Percentiles rank a stretch among this genome's conserved stretches.
phyloP scores from a whole-genome alignment of 495 filamentous ascomycete species.

The Pyrenopolyporus hunteri region DNA sequence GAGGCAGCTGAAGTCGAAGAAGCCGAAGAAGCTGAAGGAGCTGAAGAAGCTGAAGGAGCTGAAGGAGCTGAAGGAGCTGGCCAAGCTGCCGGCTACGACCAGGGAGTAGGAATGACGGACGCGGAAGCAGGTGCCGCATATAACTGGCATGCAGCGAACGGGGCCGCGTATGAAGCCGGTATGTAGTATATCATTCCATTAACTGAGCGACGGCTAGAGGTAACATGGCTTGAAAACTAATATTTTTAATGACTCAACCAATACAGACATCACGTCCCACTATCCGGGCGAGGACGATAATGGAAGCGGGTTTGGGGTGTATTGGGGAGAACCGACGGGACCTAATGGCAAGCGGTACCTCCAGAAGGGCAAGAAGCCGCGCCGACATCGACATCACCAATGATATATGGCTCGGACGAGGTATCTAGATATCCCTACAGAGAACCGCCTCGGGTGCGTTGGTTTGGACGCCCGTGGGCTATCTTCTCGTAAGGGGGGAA shows the following conservation, averaged over 20 bases:
- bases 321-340: neutral
- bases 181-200: too few species aligned
- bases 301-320: neutral
- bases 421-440: too few species aligned
- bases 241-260: neutral
- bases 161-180: neutral
- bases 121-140: neutral
- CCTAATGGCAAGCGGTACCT: neutral
- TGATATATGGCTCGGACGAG: too few species aligned
- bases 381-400: too few species aligned
- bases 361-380: neutral
- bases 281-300: too few species aligned
- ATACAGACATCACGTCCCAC: too few species aligned
- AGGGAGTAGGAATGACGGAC: neutral
- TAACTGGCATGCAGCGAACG: neutral
- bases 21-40: neutral
- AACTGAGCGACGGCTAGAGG: too few species aligned
- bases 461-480: too few species aligned
- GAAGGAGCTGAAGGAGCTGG: neutral
- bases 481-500: too few species aligned
- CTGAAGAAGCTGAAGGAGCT: neutral
- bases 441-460: too few species aligned
- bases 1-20: neutral
- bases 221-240: neutral
- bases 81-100: too few species aligned